These are phyloP conservation scores for Pyrrhoderma lamaoense DNA, from an alignment of 1,284 basidiomycete genomes.

Conservation along the genomic window DNA sequence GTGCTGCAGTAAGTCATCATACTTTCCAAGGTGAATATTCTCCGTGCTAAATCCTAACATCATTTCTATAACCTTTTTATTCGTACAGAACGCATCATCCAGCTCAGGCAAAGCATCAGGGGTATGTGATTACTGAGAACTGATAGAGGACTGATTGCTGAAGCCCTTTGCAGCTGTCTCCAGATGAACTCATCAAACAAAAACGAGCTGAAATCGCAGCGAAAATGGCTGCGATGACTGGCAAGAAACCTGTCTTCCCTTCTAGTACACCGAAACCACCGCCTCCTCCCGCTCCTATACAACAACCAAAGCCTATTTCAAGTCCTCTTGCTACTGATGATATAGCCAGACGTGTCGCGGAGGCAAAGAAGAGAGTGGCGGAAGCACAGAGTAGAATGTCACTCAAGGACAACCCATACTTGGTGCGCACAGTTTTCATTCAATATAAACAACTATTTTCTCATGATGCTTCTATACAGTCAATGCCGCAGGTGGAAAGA, in stretches of 20 bases:
- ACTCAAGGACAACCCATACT: constrained; percentile 75
- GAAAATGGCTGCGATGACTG: constrained; percentile 73
- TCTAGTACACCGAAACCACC: constrained; percentile 20
- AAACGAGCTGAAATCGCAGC: constrained; percentile 82
- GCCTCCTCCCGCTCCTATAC: constrained; percentile 22
- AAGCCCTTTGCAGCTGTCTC: constrained; percentile 32
- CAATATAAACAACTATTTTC: constrained; percentile 1
- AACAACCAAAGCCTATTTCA: constrained; percentile 24
- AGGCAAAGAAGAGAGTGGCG: constrained; percentile 72
- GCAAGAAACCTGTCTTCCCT: constrained; percentile 33
- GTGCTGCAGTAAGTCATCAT: constrained; percentile 60
- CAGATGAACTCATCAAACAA: constrained; percentile 62
- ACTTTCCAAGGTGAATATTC: constrained; percentile 63
- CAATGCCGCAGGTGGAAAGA: constrained; percentile 47
- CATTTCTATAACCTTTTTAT: constrained; percentile 59
- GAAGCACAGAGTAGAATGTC: constrained; percentile 70
- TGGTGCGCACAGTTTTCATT: constrained; percentile 40
- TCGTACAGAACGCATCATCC: constrained; percentile 48
- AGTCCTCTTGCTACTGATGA: constrained; percentile 53
- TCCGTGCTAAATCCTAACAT: constrained; percentile 45
- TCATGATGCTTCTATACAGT: constrained; percentile 28
- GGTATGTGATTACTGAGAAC: background rate
- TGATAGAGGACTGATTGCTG: too few relatives aligned
- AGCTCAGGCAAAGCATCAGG: constrained; percentile 21
- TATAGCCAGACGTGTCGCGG: constrained; percentile 62